phyloP scores from a whole-genome alignment of 2,329 filamentous ascomycete species.

The Colletotrichum destructivum region DNA sequence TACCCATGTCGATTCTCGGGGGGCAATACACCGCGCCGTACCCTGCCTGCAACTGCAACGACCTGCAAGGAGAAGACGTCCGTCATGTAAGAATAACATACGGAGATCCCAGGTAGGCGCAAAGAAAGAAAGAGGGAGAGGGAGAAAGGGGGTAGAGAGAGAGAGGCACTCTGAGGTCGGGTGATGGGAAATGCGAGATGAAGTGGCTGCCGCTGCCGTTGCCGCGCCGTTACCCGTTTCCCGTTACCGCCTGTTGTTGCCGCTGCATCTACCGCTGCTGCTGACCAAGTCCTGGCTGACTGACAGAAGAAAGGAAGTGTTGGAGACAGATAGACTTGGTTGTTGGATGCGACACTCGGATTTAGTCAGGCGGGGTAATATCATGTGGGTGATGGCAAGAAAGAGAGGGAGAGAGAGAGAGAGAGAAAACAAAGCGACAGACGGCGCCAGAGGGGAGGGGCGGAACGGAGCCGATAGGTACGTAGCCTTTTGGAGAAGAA shows the following conservation, averaged over 20 bases:
- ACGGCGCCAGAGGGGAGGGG: background rate
- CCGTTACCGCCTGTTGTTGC: conserved; percentile 23
- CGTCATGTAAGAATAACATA: too few relatives aligned
- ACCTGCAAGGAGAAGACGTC: too few relatives aligned
- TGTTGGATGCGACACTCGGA: too few relatives aligned
- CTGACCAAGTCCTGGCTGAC: conserved; percentile 25
- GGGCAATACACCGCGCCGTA: background rate
- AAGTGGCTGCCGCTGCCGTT: conserved; percentile 26
- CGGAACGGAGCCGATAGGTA: background rate
- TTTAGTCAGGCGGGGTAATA: too few relatives aligned
- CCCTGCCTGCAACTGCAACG: background rate
- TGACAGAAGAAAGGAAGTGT: conserved; percentile 17
- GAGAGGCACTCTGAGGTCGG: conserved; percentile 11
- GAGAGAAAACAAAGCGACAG: background rate
- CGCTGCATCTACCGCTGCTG: conserved; percentile 7
- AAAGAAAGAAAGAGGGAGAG: too few relatives aligned
- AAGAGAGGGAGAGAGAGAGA: background rate
- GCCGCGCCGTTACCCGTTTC: conserved; percentile 17
- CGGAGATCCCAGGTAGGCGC: background rate
- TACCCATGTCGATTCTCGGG: background rate
- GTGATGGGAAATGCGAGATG: conserved; percentile 3
- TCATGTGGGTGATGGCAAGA: background rate
- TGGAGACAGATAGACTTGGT: background rate
- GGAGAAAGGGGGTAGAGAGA: too few relatives aligned
- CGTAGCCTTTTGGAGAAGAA: background rate